Conservation (phyloP, 1,284 basidiomycete species). For the Butyriboletus appendiculatus region DNA sequence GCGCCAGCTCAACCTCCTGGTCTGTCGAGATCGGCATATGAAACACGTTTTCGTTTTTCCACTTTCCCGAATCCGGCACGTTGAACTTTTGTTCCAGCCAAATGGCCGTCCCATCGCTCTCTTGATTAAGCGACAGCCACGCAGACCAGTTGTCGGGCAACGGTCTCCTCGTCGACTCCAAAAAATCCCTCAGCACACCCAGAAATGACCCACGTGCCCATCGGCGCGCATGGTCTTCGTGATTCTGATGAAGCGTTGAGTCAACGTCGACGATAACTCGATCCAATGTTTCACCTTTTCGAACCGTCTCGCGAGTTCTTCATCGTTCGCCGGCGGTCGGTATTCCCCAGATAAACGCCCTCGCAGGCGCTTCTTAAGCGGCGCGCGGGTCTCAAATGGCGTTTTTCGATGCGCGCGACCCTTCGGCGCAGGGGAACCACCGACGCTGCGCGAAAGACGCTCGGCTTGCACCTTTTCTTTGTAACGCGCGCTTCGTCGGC, state of each 20-base stretch:
- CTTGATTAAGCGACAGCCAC: conserved; percentile 73
- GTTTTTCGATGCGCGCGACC: conserved; percentile 1
- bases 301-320: conserved; percentile 61
- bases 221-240: conserved; percentile 63
- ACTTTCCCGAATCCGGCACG: conserved; percentile 59
- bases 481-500: conserved; percentile 58
- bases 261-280: conserved; percentile 1
- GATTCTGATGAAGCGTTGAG: conserved; percentile 49
- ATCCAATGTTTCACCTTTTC: conserved; percentile 53
- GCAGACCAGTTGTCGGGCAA: conserved; percentile 45
- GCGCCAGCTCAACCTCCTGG: conserved; percentile 1
- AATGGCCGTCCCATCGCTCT: conserved; percentile 71
- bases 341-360: conserved; percentile 50
- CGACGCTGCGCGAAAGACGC: conserved; percentile 36
- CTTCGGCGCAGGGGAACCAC: background rate
- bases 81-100: conserved; percentile 76
- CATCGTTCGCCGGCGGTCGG: conserved; percentile 55
- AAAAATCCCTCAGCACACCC: conserved; percentile 42
- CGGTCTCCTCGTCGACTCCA: conserved; percentile 35
- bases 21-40: conserved; percentile 44
- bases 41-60: conserved; percentile 59
- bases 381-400: conserved; percentile 34
- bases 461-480: conserved; percentile 48
- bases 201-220: conserved; percentile 74
- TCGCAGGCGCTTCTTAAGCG: conserved; percentile 49